Conservation (phyloP, 169 alveolate genomes). For the Plasmodium blacklocki region DNA sequence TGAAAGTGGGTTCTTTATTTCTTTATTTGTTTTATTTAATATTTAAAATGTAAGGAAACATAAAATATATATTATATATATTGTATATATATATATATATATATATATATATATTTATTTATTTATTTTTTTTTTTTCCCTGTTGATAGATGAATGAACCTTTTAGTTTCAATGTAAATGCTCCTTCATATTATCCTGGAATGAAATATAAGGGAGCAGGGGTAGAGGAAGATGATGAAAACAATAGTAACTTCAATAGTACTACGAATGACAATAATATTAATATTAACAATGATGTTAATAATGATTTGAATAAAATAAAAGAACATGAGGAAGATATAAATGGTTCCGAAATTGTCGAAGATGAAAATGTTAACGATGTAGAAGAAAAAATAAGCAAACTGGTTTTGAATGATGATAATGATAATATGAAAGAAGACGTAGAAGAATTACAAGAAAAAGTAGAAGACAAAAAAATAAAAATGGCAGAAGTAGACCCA, state of each 20-base stretch:
- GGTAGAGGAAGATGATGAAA: not conserved
- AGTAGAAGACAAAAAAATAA: conserved; percentile 34
- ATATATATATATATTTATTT: not conserved
- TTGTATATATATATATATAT: too few relatives aligned
- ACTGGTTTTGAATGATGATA: not conserved
- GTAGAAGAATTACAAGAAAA: conserved; percentile 32
- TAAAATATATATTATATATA: too few relatives aligned
- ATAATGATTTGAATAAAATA: conserved; percentile 9
- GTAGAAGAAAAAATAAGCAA: conserved; percentile 1
- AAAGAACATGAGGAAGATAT: conserved; percentile 12
- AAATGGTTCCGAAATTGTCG: not conserved
- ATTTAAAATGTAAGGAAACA: too few relatives aligned
- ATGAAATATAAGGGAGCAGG: conserved; percentile 23
- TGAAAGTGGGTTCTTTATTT: not conserved
- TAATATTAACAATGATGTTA: not conserved
- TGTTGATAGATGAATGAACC: conserved; percentile 63
- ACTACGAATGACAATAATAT: not conserved
- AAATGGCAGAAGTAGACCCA: conserved; percentile 86
- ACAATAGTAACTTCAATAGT: not conserved
- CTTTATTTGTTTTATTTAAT: not conserved
- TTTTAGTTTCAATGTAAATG: conserved; percentile 57
- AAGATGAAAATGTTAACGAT: conserved; percentile 6
- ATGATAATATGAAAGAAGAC: conserved; percentile 9
- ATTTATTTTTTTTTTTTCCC: not conserved
- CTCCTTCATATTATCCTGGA: conserved; percentile 73